Base-by-base conservation (phyloP, 2,329 filamentous ascomycete genomes). In the Whalleya microplaca region DNA sequence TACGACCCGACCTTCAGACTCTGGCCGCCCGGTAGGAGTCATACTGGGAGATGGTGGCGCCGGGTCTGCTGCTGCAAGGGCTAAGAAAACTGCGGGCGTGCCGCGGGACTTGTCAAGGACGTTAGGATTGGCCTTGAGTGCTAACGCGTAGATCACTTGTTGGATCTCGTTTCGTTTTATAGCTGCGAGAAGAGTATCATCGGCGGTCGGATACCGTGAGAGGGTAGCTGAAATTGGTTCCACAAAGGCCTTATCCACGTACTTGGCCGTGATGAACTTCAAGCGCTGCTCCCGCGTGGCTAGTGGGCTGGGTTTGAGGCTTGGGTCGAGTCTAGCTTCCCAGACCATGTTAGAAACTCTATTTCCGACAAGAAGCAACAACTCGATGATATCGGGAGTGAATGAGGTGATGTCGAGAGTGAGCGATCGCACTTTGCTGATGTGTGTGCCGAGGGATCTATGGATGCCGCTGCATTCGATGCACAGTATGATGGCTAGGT, bases 391-490 rank as follows among this genome's bases (percentile, higher is more conserved):
- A 78, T 99, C 96, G 66, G 91, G 89, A 2, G 95, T 98, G 73
- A 99, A 99, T 0, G 93, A 97, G 51, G 91, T 93, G 64, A 96
- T 96, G 71, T 99, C 95, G 42, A 99, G 82, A 0, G 95, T 99
- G 42, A 99, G 82, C 12, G 95, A 98, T 51, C 95, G 90, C 41
- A 99, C 87, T 77, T 99, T 99, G 74, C 92, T 96, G 70, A 99
- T 97, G 73, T 99, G 95, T 1, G 95, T 99, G 12, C 95, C 95
- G 2, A 99, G 82, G 1, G 94, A 98, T 42, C 95, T 87, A 74
- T 99, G 95, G 59, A 99, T 97, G 61, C 95, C 95, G 71, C 93
- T 96, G 76, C 95, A 99, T 74, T 99, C 94, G 71, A 97, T 97
- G 76, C 95, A 99, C 19, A 99, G 83, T 51, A 99, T 88, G 57